Evolutionary conservation across 768 basidiomycete species (phyloP).

Genomic region (Hemileccinum rubropunctum): DNA sequence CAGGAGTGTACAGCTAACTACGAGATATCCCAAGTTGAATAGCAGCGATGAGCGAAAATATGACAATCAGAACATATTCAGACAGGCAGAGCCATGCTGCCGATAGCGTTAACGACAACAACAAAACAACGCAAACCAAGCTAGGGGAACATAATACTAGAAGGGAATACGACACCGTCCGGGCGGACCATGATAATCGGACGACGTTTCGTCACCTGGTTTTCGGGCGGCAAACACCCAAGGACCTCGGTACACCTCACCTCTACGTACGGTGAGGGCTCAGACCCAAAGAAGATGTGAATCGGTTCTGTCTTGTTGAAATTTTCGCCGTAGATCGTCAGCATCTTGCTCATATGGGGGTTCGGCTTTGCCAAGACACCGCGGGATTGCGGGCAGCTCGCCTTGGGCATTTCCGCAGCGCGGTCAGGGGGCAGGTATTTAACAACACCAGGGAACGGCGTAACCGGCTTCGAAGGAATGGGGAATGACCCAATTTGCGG

Average conservation of each 20-base stretch:
- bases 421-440: slow-evolving; percentile 91
- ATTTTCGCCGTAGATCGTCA: slow-evolving; percentile 88
- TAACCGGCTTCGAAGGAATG: slow-evolving; percentile 77
- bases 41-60: slow-evolving; percentile 20
- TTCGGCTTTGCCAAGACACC: slow-evolving; percentile 74
- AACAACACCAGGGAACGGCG: slow-evolving; percentile 82
- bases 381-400: slow-evolving; percentile 62
- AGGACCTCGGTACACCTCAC: slow-evolving; percentile 85
- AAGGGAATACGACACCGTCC: slow-evolving; percentile 88
- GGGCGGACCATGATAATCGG: slow-evolving; percentile 80
- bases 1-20: slow-evolving; percentile 31
- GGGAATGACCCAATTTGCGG: slow-evolving; percentile 71
- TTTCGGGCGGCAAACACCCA: slow-evolving; percentile 77
- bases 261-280: slow-evolving; percentile 84
- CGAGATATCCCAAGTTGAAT: slow-evolving; percentile 29
- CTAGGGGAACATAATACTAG: slow-evolving; percentile 78
- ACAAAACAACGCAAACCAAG: slow-evolving; percentile 12
- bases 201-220: slow-evolving; percentile 61
- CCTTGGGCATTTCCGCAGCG: slow-evolving; percentile 78
- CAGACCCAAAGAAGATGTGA: slow-evolving; percentile 82
- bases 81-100: slow-evolving; percentile 29
- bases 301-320: slow-evolving; percentile 82
- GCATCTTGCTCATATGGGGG: slow-evolving; percentile 73
- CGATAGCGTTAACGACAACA: slow-evolving; percentile 22
- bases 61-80: slow-evolving; percentile 20